Percentiles rank a stretch among this genome's conserved stretches.
Conservation (phyloP, 345 rosid species). For the Euphorbia tirucalli region DNA sequence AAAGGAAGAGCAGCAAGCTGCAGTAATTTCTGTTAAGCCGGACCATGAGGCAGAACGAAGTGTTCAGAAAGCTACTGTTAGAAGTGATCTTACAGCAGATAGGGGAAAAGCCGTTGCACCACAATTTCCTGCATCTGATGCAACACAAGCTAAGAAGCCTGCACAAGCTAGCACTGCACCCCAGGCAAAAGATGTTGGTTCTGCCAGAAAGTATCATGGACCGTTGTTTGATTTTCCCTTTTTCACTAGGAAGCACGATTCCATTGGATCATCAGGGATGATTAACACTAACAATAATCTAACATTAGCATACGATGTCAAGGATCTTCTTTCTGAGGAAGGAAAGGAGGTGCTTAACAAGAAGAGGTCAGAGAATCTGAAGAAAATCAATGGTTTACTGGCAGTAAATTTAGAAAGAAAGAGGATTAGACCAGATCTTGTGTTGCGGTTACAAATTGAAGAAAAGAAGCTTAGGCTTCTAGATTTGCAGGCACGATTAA, state of each 20-base stretch:
- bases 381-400: slow-evolving; percentile 73
- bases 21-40: slow-evolving; percentile 49
- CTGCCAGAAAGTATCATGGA: slow-evolving; percentile 94
- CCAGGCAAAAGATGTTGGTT: slow-evolving; percentile 67
- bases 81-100: slow-evolving; percentile 62
- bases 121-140: slow-evolving; percentile 53
- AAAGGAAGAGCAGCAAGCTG: slow-evolving; percentile 76
- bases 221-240: slow-evolving; percentile 97
- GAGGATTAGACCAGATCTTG: slow-evolving; percentile 98
- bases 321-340: slow-evolving; percentile 90
- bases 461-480: slow-evolving; percentile 83
- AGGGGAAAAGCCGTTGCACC: slow-evolving; percentile 67
- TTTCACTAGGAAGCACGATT: slow-evolving; percentile 92
- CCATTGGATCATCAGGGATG: slow-evolving; percentile 65
- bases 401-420: slow-evolving; percentile 91
- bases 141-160: slow-evolving; percentile 64
- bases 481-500: slow-evolving; percentile 76
- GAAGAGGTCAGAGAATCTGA: slow-evolving; percentile 75
- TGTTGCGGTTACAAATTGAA: slow-evolving; percentile 93
- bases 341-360: slow-evolving; percentile 72
- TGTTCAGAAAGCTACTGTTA: slow-evolving; percentile 47
- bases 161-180: slow-evolving; percentile 49
- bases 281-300: slow-evolving; percentile 75
- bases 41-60: slow-evolving; percentile 71
- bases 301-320: slow-evolving; percentile 78